Evolutionary conservation across 768 basidiomycete species (phyloP), one percentile per base, ranked within the genome.

Genomic region (Mycena latifolia): DNA sequence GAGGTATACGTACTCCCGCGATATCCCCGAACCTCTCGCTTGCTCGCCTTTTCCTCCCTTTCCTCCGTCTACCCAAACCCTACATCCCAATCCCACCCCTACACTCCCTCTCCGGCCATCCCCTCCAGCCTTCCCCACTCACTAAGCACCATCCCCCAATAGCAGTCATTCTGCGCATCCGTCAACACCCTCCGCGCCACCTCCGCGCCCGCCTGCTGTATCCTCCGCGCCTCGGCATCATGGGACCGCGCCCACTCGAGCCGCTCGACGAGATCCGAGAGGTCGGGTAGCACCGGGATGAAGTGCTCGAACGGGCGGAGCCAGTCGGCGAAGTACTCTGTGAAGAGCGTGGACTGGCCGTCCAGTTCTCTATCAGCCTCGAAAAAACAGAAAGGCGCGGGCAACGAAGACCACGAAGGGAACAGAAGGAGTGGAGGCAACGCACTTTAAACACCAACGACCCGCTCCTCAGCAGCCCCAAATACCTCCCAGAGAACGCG

Each of bases 101-200:
- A 35, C 17, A 5, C 15, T 39, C 37, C 5, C 37, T 39, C 43
- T 5, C 22, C 35, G 25, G 24, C 33, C 8, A 6, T 1, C 52
- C 17, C 53, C 54, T 65, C 59, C 59, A 69, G 18, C 39, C 63
- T n/a, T 55, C 54, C 68, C 68, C 68, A 69, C 60, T 69, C 68
- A 7, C 62, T 43, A 60, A 69, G 45, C 55, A 65, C 68, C 55
- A 61, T 25, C 15, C 15, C 25, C 10, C 27, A 65, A 18, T 65
- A 69, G 28, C 68, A 69, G 50, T 69, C 67, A 25, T 69, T 69
- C 67, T 69, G 67, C 55, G 22, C 59, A n/a, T 69, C 67, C n/a
- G 63, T 69, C 5, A 69, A 41, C 6, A 69, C 64, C 29, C 68
- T 47, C 55, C 58, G 54, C 28, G 39, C 68, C 45, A 69, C 65